These are phyloP conservation scores for Torulaspora indica DNA, from an alignment of 805 yeast genomes.

Conservation along the genomic window DNA sequence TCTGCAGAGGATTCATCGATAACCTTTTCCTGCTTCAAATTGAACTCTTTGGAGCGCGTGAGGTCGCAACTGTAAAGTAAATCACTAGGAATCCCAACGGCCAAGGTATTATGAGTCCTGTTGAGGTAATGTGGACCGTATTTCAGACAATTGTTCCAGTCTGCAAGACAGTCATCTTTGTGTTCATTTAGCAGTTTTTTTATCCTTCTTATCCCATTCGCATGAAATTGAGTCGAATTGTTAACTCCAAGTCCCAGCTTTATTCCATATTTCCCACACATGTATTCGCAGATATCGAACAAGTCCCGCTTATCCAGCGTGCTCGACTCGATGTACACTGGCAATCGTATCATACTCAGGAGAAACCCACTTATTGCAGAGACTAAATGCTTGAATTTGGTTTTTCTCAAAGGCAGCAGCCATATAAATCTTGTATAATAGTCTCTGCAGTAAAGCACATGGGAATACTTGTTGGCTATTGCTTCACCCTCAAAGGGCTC, in stretches of 20 bases:
- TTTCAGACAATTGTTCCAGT: conserved; percentile 29
- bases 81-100: conserved; percentile 27
- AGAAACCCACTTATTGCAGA: conserved; percentile 18
- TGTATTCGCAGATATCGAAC: conserved; percentile 27
- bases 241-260: conserved; percentile 31
- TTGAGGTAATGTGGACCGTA: conserved; percentile 22
- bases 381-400: conserved; percentile 23
- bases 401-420: conserved; percentile 29
- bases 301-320: conserved; percentile 31
- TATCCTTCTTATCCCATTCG: conserved; percentile 20
- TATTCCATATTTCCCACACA: conserved; percentile 23
- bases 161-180: conserved; percentile 22
- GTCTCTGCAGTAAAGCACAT: conserved; percentile 30
- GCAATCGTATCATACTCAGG: conserved; percentile 23
- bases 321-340: conserved; percentile 30
- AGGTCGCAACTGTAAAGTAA: conserved; percentile 17
- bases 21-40: conserved; percentile 19
- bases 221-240: conserved; percentile 17
- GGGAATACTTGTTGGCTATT: conserved; percentile 29
- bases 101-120: conserved; percentile 16
- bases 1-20: conserved; percentile 19
- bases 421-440: conserved; percentile 31
- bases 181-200: conserved; percentile 14
- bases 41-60: conserved; percentile 17
- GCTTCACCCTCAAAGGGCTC: conserved; percentile 23